Conservation (phyloP, 495 filamentous ascomycete genomes). For the Xylaria curta region DNA sequence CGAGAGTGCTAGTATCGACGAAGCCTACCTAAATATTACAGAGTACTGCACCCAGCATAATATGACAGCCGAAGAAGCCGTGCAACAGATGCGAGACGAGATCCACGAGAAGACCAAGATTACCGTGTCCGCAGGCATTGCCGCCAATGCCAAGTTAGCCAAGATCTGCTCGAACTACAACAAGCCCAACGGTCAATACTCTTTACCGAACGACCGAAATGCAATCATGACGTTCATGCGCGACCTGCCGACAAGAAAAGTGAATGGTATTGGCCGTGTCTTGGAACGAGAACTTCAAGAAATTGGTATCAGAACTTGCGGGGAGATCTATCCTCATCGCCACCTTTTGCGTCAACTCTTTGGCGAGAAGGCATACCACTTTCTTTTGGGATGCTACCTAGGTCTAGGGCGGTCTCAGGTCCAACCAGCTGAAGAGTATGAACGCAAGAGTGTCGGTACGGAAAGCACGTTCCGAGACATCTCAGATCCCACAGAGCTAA, state of each 20-base stretch:
- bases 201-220: conserved; percentile 69
- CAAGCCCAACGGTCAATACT: conserved; percentile 94
- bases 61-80: conserved; percentile 72
- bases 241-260: conserved; percentile 80
- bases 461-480: conserved; percentile 92
- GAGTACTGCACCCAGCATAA: conserved; percentile 76
- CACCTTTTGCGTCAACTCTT: conserved; percentile 77
- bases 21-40: conserved; percentile 96
- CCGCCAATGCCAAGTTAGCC: conserved; percentile 87
- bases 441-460: conserved; percentile 92
- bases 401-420: conserved; percentile 89
- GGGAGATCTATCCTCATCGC: conserved; percentile 81
- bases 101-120: conserved; percentile 80
- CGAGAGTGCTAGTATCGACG: conserved; percentile 91
- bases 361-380: conserved; percentile 88
- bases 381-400: conserved; percentile 82
- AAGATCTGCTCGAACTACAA: conserved; percentile 95
- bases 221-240: conserved; percentile 87
- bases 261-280: conserved; percentile 92
- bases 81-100: conserved; percentile 76
- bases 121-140: conserved; percentile 94
- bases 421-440: conserved; percentile 86
- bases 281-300: conserved; percentile 92
- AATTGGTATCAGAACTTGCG: conserved; percentile 86
- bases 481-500: conserved; percentile 67